Evolutionary conservation across 208 protist species (phyloP), one percentile per base, ranked within the genome.

Genomic region (Acanthamoeba triangularis): DNA sequence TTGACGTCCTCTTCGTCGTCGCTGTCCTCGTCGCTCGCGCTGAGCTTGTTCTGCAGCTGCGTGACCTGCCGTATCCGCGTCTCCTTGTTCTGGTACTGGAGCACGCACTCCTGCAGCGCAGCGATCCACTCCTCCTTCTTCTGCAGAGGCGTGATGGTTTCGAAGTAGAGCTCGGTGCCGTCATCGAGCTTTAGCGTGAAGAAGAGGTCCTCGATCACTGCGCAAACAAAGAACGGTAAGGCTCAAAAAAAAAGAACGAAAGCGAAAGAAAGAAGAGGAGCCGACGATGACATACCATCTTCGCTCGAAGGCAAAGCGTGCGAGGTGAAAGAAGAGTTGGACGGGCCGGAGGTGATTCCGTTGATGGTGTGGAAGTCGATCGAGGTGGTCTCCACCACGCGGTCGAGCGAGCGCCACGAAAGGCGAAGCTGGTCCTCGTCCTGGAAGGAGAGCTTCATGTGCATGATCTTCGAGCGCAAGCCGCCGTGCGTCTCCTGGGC

Each of bases 391-490:
- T 82, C 74, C 23, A 82, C 74, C 10, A 82, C 44, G 20, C 74
- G 74, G 37, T 82, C 74, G 37, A 82, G 74, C 23, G 74, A 82
- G 74, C 74, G 74, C 74, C 74, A 82, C 41, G 74, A 82, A 0
- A 82, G 37, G 25, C 74, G 74, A 41, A 82, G 74, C 33, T 44
- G 44, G 20, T 82, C 74, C 74, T 82, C 74, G 20, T 82, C 74
- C 37, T 82, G 74, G 74, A 82, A 82, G 37, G 74, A 44, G 10
- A 82, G 74, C 74, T 82, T 82, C 74, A 82, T 82, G 74, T 82
- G 74, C 74, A 82, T 82, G 74, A 82, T 82, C 74, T 82, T 82
- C 37, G 74, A 54, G 74, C 74, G 74, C 37, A 82, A 41, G 74
- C 74, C n/a, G n/a, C n/a, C 74, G 25, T 52, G 35, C 37, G 44